These are phyloP conservation scores for Aspergillus panamensis DNA, from an alignment of 495 filamentous ascomycete species.

Conservation along the genomic window DNA sequence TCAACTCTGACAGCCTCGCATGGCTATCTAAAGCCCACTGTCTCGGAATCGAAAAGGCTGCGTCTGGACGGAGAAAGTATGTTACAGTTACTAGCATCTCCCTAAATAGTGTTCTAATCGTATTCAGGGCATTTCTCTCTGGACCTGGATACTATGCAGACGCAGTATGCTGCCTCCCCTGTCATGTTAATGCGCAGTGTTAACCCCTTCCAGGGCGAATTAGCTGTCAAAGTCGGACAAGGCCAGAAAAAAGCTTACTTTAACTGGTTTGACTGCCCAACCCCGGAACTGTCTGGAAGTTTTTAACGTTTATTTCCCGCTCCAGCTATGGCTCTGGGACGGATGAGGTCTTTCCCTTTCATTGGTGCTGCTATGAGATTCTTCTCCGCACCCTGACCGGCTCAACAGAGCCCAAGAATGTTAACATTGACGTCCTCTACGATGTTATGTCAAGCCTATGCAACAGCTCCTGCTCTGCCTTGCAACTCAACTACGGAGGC, in stretches of 20 bases:
- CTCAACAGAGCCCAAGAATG: constrained; percentile 12
- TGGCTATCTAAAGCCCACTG: constrained; percentile 25
- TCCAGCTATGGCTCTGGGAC: constrained; percentile 20
- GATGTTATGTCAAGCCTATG: constrained; percentile 15
- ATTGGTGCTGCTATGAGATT: constrained; percentile 25
- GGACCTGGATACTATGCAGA: constrained; percentile 26
- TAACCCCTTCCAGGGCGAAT: constrained; percentile 17
- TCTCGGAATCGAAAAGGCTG: constrained; percentile 12
- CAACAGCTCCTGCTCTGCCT: constrained; percentile 16
- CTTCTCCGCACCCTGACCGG: constrained; percentile 19
- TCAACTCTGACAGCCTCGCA: constrained; percentile 15
- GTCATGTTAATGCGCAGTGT: neutral
- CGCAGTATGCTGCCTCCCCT: constrained; percentile 8
- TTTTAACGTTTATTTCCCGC: neutral
- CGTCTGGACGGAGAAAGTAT: constrained; percentile 13
- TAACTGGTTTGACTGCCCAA: constrained; percentile 14
- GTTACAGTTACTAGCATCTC: neutral
- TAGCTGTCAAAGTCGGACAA: constrained; percentile 19
- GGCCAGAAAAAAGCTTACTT: constrained; percentile 12
- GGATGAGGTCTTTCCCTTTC: constrained; percentile 25
- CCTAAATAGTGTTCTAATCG: neutral
- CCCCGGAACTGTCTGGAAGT: neutral
- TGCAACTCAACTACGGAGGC: constrained; percentile 18
- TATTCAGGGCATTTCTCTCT: constrained; percentile 19
- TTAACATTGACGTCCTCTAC: constrained; percentile 21